These are phyloP conservation scores for Dispira parvispora DNA, from an alignment of 192 early-diverging fungal genomes.

Conservation along the genomic window DNA sequence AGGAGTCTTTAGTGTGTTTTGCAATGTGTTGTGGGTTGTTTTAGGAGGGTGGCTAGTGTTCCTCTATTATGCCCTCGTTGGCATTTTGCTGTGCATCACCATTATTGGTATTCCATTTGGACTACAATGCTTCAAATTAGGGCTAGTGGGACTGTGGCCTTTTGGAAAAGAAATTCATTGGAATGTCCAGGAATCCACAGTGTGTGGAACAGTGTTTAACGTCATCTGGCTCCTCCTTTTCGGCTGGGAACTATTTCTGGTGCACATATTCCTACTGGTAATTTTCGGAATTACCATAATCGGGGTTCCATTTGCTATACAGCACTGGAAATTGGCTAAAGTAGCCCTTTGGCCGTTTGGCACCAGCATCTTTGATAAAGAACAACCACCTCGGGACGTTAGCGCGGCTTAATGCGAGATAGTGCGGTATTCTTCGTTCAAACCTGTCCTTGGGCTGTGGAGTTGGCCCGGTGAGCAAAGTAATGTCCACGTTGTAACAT, in stretches of 20 bases:
- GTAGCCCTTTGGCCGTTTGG: conserved; percentile 10
- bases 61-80: neutral
- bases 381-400: too few species aligned
- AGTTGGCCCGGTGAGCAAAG: too few species aligned
- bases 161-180: conserved; percentile 7
- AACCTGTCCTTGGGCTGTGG: too few species aligned
- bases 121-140: conserved; percentile 5
- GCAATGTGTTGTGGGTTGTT: conserved; percentile 8
- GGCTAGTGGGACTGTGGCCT: conserved; percentile 11
- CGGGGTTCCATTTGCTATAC: neutral
- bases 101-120: conserved; percentile 11
- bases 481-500: too few species aligned
- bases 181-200: neutral
- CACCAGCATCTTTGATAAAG: neutral
- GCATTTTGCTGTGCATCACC: conserved; percentile 7
- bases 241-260: neutral
- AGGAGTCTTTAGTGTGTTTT: neutral
- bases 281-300: neutral
- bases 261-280: conserved; percentile 1
- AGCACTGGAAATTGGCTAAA: conserved; percentile 6
- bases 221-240: conserved; percentile 5
- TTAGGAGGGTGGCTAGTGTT: conserved; percentile 6
- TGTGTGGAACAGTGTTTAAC: neutral
- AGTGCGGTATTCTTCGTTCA: too few species aligned
- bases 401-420: too few species aligned